Base-by-base conservation (phyloP, 495 filamentous ascomycete genomes). In the Aspergillus asperescens region DNA sequence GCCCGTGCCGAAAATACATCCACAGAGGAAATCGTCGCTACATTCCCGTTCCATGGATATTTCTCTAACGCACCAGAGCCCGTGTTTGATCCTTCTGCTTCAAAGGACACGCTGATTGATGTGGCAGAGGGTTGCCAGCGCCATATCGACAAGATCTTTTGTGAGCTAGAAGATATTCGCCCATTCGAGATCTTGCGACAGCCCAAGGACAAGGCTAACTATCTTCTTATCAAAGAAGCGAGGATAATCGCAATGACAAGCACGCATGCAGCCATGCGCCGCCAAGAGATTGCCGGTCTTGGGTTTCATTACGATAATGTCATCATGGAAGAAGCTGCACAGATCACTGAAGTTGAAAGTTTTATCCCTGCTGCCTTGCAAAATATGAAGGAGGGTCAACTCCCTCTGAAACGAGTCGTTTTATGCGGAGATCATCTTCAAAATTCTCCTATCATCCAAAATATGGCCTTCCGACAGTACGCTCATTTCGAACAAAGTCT, bases 301-400 rank as follows among this genome's bases (percentile, higher is more conserved):
- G 94, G 93, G 5, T 97, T 99, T 76, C 87, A 90, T 57, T 99
- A 97, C 59, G 91, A 97, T 69, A 97, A 96, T 57, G 87, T 99
- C 12, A 77, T 99, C 44, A 95, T 99, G 92, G 93, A 99, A 78
- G 93, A 99, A 73, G 90, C 93, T 2, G 93, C 93, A 18, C 93
- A 99, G 59, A 94, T 97, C 62, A 97, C 94, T 8, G 93, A 99
- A 64, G 87, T 96, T 37, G 94, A 97, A 62, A 95, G 88, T 61
- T 96, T 99, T 69, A 90, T 97, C 47, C 93, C 93, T 16, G 71
- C 94, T 7, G 88, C 89, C 29, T 77, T 99, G 61, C 93, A 99
- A 64, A 88, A 88, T 35, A 68, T 67, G 66, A 83, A 85, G 62
- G 70, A 82, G 50, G 87, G 87, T 29, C 76, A 88, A 57, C 76